phyloP scores from a whole-genome alignment of 1,139 yeast species.

The Groenewaldozyma sp. region DNA sequence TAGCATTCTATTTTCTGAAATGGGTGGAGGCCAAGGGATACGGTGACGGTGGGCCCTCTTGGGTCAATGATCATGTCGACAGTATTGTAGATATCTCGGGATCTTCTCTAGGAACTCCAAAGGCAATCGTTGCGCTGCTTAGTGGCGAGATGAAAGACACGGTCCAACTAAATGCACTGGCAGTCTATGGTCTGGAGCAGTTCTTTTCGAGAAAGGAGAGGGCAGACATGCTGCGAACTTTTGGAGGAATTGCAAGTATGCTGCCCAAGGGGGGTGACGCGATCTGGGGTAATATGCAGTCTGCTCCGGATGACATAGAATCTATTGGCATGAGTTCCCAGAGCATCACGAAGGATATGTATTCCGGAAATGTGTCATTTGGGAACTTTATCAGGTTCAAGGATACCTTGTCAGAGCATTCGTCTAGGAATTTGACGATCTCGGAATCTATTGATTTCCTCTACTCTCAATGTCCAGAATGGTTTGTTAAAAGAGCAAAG shows the following conservation, averaged over 20 bases:
- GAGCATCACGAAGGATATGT: conserved; percentile 9
- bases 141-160: conserved; percentile 99
- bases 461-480: conserved; percentile 55
- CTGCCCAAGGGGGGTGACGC: conserved; percentile 88
- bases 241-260: conserved; percentile 95
- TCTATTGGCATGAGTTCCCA: conserved; percentile 8
- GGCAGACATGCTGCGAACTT: conserved; percentile 70
- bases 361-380: conserved; percentile 37
- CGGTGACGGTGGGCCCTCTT: conserved; percentile 79
- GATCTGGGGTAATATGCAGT: conserved; percentile 64
- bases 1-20: conserved; percentile 76
- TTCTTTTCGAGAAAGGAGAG: conserved; percentile 87
- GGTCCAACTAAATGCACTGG: conserved; percentile 83
- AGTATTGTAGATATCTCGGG: conserved; percentile 85
- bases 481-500: conserved; percentile 58
- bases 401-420: conserved; percentile 34
- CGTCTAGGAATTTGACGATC: conserved; percentile 53
- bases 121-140: conserved; percentile 78
- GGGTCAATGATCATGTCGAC: conserved; percentile 81
- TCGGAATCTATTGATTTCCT: conserved; percentile 57
- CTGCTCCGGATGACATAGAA: conserved; percentile 47
- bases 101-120: conserved; percentile 84
- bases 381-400: conserved; percentile 73
- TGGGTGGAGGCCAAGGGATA: conserved; percentile 94
- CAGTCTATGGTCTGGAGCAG: conserved; percentile 89